Evolutionary conservation across 257 asterid species (phyloP).

Genomic region (Misopates orontium): DNA sequence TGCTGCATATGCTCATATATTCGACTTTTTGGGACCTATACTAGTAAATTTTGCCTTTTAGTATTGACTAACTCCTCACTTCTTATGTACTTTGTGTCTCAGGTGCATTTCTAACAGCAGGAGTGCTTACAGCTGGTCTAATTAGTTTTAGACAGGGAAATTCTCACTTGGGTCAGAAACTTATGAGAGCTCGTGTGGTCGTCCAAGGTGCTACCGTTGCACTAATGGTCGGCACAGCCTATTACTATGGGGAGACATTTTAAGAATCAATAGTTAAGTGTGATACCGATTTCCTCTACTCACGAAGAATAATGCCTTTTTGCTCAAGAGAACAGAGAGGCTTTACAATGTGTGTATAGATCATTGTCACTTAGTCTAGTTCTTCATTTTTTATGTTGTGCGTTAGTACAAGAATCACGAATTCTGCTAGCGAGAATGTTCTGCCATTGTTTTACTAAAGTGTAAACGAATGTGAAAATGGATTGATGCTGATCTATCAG

Average conservation of each 20-base stretch:
- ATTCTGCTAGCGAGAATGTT: too few relatives aligned
- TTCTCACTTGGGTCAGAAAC: constrained; percentile 82
- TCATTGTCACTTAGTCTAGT: too few relatives aligned
- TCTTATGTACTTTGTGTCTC: constrained; percentile 27
- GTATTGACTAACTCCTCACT: not conserved
- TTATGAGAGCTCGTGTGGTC: constrained; percentile 98
- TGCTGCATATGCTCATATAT: too few relatives aligned
- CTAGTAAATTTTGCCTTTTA: not conserved
- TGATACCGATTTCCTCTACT: not conserved
- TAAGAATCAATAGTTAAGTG: constrained; percentile 8
- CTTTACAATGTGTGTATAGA: constrained; percentile 2
- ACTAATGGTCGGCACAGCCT: constrained; percentile 93
- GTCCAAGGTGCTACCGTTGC: constrained; percentile 98
- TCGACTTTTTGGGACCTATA: not conserved
- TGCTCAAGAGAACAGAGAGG: not conserved
- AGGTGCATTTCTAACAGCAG: constrained; percentile 95
- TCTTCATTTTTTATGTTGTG: too few relatives aligned
- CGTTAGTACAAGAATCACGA: too few relatives aligned
- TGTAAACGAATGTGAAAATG: too few relatives aligned
- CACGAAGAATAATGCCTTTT: constrained; percentile 8
- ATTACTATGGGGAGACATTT: constrained; percentile 71
- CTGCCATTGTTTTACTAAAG: too few relatives aligned
- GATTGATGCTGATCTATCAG: too few relatives aligned
- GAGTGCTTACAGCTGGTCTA: constrained; percentile 89
- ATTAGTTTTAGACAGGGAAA: constrained; percentile 85